Evolutionary conservation across 164 flowering plant genomes (phyloP).

Genomic region (Umbellularia californica): DNA sequence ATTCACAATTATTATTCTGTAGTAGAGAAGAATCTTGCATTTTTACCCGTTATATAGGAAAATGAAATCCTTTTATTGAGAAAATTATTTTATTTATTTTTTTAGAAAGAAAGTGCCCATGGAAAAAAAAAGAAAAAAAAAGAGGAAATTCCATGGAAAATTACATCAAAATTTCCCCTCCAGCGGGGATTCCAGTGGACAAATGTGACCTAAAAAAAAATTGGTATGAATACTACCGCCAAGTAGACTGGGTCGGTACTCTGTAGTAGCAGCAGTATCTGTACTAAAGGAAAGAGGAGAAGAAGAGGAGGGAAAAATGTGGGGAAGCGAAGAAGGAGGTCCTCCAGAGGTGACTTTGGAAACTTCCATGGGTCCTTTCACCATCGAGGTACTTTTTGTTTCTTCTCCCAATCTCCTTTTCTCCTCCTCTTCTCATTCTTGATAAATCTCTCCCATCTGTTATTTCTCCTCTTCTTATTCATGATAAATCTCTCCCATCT

Average conservation of each 20-base stretch:
- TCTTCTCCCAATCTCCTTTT: neutral
- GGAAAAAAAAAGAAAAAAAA: no score
- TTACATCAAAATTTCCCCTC: no score
- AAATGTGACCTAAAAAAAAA: no score
- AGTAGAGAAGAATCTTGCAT: no score
- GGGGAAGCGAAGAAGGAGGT: constrained; percentile 73
- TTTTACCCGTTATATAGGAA: no score
- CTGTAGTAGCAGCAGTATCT: neutral
- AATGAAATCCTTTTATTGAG: no score
- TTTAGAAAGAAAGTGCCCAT: no score
- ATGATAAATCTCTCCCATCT: neutral
- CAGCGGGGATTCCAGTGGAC: no score
- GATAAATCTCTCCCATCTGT: neutral
- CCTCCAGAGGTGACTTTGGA: constrained; percentile 91
- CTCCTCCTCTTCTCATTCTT: neutral
- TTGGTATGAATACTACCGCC: neutral
- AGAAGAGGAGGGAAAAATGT: constrained; percentile 27
- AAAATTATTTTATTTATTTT: no score
- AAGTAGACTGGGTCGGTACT: neutral
- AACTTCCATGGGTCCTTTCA: constrained; percentile 91
- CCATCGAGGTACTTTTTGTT: constrained; percentile 56
- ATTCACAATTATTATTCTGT: no score
- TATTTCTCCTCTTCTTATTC: no score
- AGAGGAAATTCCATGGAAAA: no score
- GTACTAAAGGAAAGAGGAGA: neutral